These are phyloP conservation scores for Penicillium manginii DNA, from an alignment of 495 filamentous ascomycete genomes.

Conservation along the genomic window DNA sequence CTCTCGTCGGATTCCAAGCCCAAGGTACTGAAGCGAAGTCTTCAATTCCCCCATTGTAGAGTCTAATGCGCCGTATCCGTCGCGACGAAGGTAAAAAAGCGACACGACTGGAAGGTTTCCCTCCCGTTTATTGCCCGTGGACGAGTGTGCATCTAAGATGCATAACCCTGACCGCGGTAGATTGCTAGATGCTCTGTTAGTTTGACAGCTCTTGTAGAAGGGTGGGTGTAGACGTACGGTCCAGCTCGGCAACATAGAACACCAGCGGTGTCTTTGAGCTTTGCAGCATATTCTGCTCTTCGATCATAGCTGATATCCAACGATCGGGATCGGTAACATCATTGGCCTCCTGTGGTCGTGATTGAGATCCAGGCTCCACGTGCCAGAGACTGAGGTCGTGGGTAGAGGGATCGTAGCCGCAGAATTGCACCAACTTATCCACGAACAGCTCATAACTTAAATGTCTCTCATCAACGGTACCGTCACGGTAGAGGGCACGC, in stretches of 20 bases:
- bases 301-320: conserved; percentile 8
- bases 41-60: too few relatives aligned
- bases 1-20: too few relatives aligned
- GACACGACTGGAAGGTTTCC: too few relatives aligned
- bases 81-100: too few relatives aligned
- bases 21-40: too few relatives aligned
- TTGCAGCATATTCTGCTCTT: conserved; percentile 3
- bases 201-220: not conserved
- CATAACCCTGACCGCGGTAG: too few relatives aligned
- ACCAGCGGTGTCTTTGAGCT: not conserved
- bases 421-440: not conserved
- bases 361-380: not conserved
- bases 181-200: too few relatives aligned
- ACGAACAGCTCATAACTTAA: not conserved
- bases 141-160: too few relatives aligned
- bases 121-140: too few relatives aligned
- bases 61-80: too few relatives aligned
- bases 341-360: not conserved
- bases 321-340: too few relatives aligned
- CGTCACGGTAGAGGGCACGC: not conserved
- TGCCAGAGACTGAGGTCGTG: not conserved
- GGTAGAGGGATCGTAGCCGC: not conserved
- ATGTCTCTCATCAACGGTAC: not conserved
- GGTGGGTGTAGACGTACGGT: not conserved
- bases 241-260: not conserved